phyloP scores from a whole-genome alignment of 2,329 filamentous ascomycete species.

The Colletotrichum tabaci region DNA sequence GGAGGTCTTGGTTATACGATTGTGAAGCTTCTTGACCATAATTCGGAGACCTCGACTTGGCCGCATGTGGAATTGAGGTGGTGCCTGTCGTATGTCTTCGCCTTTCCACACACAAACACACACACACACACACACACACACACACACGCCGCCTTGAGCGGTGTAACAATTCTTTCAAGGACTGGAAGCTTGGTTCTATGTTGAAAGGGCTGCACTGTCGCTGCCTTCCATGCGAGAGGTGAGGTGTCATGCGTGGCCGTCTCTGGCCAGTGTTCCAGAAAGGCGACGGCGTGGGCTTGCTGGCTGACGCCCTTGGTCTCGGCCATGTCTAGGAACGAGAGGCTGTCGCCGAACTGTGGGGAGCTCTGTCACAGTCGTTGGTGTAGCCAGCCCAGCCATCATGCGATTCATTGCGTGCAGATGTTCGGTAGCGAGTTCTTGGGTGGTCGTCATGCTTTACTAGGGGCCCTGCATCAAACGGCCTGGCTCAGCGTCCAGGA shows the following conservation, averaged over 20 bases:
- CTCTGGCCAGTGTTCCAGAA: slow-evolving; percentile 11
- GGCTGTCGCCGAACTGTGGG: background rate
- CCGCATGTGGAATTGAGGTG: background rate
- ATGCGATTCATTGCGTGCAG: background rate
- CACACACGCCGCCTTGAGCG: background rate
- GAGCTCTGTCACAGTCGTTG: slow-evolving; percentile 28
- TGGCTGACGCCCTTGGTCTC: background rate
- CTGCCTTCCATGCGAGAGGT: slow-evolving; percentile 5
- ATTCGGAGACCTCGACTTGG: background rate
- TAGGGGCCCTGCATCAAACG: slow-evolving; percentile 5
- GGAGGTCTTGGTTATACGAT: background rate
- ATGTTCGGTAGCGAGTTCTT: slow-evolving; percentile 24
- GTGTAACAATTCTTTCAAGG: background rate
- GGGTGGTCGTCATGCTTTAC: slow-evolving; percentile 12
- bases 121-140: too few species aligned
- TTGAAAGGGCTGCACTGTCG: background rate
- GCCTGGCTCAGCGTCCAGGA: background rate
- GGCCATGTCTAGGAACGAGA: background rate
- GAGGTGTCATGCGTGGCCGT: background rate
- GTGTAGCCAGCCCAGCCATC: background rate
- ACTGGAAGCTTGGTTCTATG: slow-evolving; percentile 10
- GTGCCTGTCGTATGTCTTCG: slow-evolving; percentile 21
- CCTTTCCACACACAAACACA: too few species aligned
- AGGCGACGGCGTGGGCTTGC: background rate
- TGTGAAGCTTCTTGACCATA: background rate